These are phyloP conservation scores for Ganoderma sp. DNA, from an alignment of 1,284 basidiomycete genomes.

Conservation along the genomic window DNA sequence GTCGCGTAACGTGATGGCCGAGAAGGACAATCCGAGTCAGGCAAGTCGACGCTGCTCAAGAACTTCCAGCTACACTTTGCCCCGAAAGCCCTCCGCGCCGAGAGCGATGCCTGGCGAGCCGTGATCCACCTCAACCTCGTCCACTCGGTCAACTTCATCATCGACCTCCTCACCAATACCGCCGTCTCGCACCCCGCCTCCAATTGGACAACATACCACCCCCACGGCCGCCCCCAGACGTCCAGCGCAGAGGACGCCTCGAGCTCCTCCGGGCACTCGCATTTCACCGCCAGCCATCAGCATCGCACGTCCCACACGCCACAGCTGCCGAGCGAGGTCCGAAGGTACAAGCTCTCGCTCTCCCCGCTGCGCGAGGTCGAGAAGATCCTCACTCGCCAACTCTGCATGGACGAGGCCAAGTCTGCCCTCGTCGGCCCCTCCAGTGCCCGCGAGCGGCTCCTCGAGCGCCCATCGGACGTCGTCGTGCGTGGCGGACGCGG, in stretches of 20 bases:
- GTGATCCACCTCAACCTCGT: conserved; percentile 68
- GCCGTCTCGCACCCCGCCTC: not conserved
- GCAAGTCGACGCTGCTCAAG: conserved; percentile 68
- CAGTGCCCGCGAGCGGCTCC: conserved; percentile 37
- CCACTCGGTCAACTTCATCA: conserved; percentile 61
- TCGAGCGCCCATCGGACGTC: conserved; percentile 52
- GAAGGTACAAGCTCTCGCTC: conserved; percentile 53
- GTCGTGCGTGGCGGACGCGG: conserved; percentile 52
- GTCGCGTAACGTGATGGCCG: not conserved
- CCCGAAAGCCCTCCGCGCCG: conserved; percentile 59
- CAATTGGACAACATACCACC: conserved; percentile 13
- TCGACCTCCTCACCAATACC: conserved; percentile 47
- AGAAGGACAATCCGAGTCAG: conserved; percentile 66
- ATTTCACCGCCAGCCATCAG: not conserved
- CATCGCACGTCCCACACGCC: conserved; percentile 22
- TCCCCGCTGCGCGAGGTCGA: conserved; percentile 61
- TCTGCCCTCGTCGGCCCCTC: not conserved
- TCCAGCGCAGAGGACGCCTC: conserved; percentile 16
- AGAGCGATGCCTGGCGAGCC: conserved; percentile 62
- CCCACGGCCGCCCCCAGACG: not conserved
- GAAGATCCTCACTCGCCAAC: conserved; percentile 46
- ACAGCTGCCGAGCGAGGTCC: conserved; percentile 42
- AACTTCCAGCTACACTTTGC: conserved; percentile 66
- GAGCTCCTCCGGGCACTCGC: conserved; percentile 2
- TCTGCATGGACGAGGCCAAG: conserved; percentile 32